Conservation (phyloP, 2,329 filamentous ascomycete genomes). For the Biscogniauxia sp. region DNA sequence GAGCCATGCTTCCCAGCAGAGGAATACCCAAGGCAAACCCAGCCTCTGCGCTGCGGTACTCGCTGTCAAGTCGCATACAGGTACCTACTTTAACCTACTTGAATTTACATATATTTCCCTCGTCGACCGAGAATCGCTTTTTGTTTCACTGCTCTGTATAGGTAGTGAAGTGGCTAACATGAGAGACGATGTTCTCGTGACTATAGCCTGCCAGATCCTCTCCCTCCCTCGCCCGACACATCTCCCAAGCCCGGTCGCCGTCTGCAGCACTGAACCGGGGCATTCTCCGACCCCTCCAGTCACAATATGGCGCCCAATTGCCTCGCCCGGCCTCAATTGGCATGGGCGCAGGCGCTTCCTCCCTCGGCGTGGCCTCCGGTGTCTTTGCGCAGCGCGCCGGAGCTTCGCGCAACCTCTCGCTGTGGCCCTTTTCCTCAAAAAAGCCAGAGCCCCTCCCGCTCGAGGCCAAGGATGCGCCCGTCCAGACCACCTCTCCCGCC, state of each 20-base stretch:
- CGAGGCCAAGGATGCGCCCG: slow-evolving; percentile 13
- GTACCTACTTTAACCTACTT: slow-evolving; percentile 29
- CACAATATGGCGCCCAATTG: slow-evolving; percentile 9
- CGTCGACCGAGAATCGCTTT: not conserved
- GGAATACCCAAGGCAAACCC: slow-evolving; percentile 47
- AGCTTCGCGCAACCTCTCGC: slow-evolving; percentile 30
- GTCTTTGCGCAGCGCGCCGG: slow-evolving; percentile 31
- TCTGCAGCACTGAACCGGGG: slow-evolving; percentile 19
- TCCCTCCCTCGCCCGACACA: slow-evolving; percentile 18
- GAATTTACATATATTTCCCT: too few species aligned
- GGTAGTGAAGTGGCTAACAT: slow-evolving; percentile 2
- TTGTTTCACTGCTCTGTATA: too few species aligned
- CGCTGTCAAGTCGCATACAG: slow-evolving; percentile 23
- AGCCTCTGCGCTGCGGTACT: slow-evolving; percentile 39
- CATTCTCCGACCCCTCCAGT: slow-evolving; percentile 14
- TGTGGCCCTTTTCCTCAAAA: slow-evolving; percentile 33
- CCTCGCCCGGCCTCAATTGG: slow-evolving; percentile 17
- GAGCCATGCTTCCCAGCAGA: slow-evolving; percentile 54
- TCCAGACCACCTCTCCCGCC: slow-evolving; percentile 16
- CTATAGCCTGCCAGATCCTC: slow-evolving; percentile 18
- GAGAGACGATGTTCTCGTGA: not conserved
- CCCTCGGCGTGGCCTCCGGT: slow-evolving; percentile 15
- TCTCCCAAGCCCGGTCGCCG: slow-evolving; percentile 21
- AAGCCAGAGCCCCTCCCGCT: slow-evolving; percentile 12
- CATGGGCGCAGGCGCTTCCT: slow-evolving; percentile 3